These are phyloP conservation scores for Plenodomus tracheiphilus DNA, from an alignment of 2,329 filamentous ascomycete species.

Conservation along the genomic window DNA sequence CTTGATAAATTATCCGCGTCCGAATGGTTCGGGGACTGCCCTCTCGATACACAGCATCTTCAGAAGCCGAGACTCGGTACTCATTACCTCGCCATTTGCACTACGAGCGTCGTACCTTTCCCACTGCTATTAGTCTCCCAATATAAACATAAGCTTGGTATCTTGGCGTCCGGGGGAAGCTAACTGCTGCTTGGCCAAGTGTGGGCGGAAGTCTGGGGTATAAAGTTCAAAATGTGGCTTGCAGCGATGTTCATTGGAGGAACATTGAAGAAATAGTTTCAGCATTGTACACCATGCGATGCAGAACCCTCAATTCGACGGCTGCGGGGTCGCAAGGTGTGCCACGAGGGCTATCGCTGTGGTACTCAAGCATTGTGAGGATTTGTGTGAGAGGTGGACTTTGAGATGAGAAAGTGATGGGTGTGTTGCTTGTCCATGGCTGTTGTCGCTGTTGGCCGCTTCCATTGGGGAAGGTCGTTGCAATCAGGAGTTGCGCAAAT, in stretches of 20 bases:
- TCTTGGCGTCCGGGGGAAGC: not conserved
- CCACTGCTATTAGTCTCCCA: not conserved
- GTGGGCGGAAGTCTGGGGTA: not conserved
- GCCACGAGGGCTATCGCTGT: not conserved
- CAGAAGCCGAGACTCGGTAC: not conserved
- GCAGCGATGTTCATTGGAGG: not conserved
- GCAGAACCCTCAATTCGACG: not conserved
- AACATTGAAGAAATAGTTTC: not conserved
- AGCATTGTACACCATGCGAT: not conserved
- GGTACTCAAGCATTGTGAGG: not conserved
- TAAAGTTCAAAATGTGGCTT: not conserved
- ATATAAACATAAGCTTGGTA: not conserved
- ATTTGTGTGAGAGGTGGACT: not conserved
- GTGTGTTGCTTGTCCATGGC: not conserved
- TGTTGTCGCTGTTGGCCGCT: not conserved
- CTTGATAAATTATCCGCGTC: conserved; percentile 4
- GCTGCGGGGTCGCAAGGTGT: not conserved
- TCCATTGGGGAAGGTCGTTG: too few relatives aligned
- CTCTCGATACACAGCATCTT: not conserved
- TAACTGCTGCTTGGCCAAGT: not conserved
- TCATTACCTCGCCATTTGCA: not conserved
- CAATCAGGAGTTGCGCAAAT: too few relatives aligned
- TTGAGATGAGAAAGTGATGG: not conserved
- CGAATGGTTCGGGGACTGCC: not conserved
- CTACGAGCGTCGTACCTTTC: not conserved